Base-by-base conservation (phyloP, 225 moss, liverwort and hornwort species). In the Marchantia paleacea region DNA sequence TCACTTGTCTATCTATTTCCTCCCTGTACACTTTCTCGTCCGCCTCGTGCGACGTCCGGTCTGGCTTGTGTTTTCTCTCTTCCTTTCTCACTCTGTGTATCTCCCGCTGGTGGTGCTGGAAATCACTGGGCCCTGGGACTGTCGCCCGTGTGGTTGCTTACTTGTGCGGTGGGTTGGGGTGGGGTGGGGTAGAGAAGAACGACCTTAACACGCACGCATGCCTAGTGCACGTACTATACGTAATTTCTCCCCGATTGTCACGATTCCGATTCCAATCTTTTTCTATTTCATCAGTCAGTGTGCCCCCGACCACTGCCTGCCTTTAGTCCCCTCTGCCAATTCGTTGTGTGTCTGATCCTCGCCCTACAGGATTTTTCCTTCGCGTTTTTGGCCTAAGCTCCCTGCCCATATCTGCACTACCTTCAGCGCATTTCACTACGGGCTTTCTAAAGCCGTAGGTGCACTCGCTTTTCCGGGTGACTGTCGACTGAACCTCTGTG, bases 171-270 rank as follows among this genome's bases (percentile, higher is more conserved):
- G 75, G 75, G 60, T n/a, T 39, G 39, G 39, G 39, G 39, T 39
- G 39, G 39, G 39, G 39, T 39, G 64, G 64, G 39, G 39, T 29
- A 30, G 31, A 76, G 72, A 20, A n/a, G 75, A 76, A 8, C 16
- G 75, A 30, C 75, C 60, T 76, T 60, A 29, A 76, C 30, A 57
- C 75, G 75, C 58, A 60, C 58, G 58, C 75, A 58, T 54, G 75
- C 58, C 13, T 60, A 76, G 39, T 76, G 60, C 78, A 25, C 61
- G 20, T 77, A 77, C 62, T 62, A 5, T 3, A 63, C n/a, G 64
- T 63, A 76, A 77, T 77, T 63, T 77, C 77, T 76, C 64, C 47
- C 24, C 78, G 78, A 78, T 78, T 78, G 61, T 55, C 64, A 64
- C 63, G 63, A 77, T 77, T 64, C 64, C 31, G 77, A 63, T 64